Evolutionary conservation across 129 eudicot species (phyloP), one percentile per base, ranked within the genome.

Genomic region (Artemisia argyi): DNA sequence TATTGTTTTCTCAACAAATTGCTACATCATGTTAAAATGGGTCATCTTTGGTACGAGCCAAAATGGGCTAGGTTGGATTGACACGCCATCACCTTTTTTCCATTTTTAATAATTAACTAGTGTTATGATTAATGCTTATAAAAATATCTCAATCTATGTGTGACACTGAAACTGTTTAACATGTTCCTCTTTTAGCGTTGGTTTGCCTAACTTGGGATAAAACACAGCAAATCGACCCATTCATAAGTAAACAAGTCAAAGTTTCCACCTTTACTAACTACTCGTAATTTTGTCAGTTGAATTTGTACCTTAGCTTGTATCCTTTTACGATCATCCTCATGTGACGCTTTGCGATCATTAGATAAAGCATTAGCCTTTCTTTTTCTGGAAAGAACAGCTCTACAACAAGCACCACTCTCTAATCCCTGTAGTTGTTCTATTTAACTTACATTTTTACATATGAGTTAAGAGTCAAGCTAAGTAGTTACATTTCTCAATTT

Each of bases 321-420:
- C 80, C 97, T 81, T 78, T 76, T 94, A 48, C 84, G 87, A 75
- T 94, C 99, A 49, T 90, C 88, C 32, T 78, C 93, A n/a, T 56
- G 59, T 5, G 85, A 79, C 16, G 91, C 96, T 78, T 84, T 90
- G 71, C 90, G 99, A 73, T 94, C 99, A 32, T 74, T 82, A 18
- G 97, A 86, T 7, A 94, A 80, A 49, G 87, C 83, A 42, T 88
- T 96, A 3, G 97, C 99, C 24, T 53, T 62, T 68, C 99, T 94
- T 51, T 73, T 82, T 78, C 82, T 83, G 56, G 91, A 90, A 42
- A 90, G 78, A 74, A 94, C 96, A 26, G 99, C 97, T 71, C 97
- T 73, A 70, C 98, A 94, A 52, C 97, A 94, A 66, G 87, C 81
- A 19, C 98, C 98, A 79, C 98, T 87, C 53, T 87, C 78, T 66